Conservation (phyloP, 257 asterid species). For the Nicotiana knightiana region DNA sequence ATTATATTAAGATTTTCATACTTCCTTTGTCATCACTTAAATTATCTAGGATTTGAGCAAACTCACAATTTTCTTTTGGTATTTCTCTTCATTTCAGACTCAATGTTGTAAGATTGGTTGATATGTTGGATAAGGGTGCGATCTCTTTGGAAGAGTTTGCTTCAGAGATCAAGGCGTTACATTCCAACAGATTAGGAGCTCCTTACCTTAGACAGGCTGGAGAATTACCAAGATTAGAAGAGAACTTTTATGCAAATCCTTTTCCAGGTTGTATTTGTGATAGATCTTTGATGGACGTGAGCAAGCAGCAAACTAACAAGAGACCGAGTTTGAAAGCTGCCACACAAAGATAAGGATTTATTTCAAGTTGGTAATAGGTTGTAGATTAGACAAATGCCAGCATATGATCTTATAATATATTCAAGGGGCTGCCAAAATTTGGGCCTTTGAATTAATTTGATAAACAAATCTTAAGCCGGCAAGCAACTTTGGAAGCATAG, state of each 20-base stretch:
- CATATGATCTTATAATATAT: background rate
- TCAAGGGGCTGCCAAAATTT: background rate
- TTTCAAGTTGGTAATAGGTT: background rate
- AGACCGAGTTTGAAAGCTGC: slow-evolving; percentile 11
- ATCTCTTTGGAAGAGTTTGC: slow-evolving; percentile 42
- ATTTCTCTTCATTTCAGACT: slow-evolving; percentile 25
- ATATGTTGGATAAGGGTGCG: slow-evolving; percentile 35
- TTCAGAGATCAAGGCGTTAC: slow-evolving; percentile 38
- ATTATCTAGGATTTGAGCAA: background rate
- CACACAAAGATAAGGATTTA: slow-evolving; percentile 5
- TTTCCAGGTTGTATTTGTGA: slow-evolving; percentile 56
- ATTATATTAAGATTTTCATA: background rate
- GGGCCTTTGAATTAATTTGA: background rate
- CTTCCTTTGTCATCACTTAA: background rate
- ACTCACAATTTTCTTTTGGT: background rate
- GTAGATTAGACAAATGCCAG: background rate
- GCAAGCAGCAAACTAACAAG: slow-evolving; percentile 13
- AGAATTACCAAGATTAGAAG: slow-evolving; percentile 40
- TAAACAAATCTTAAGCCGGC: background rate
- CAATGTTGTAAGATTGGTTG: slow-evolving; percentile 43
- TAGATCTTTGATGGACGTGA: slow-evolving; percentile 19
- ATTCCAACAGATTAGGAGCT: slow-evolving; percentile 44
- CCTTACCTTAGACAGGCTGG: slow-evolving; percentile 43
- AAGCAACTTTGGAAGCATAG: slow-evolving; percentile 12
- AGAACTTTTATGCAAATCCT: slow-evolving; percentile 67